Evolutionary conservation across 805 yeast species (phyloP).

Genomic region (Saccharomyces kudriavzevii): DNA sequence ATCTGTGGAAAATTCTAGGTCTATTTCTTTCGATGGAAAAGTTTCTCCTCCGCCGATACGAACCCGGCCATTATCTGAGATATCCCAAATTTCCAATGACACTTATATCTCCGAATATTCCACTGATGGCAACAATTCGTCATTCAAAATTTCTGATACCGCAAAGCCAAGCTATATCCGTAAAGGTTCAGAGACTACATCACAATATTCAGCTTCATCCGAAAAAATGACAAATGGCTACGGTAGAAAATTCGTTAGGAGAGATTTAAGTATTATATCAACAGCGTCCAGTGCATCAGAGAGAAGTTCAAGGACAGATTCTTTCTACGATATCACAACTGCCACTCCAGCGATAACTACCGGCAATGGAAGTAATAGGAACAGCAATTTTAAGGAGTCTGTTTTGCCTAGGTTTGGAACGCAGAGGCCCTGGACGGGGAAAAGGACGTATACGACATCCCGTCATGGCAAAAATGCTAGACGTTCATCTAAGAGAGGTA

Average conservation of each 20-base stretch:
- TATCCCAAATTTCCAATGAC: slow-evolving; percentile 43
- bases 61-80: slow-evolving; percentile 42
- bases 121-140: slow-evolving; percentile 27
- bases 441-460: slow-evolving; percentile 7
- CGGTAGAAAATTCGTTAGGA: slow-evolving; percentile 21
- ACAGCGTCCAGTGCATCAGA: slow-evolving; percentile 35
- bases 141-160: slow-evolving; percentile 8
- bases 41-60: slow-evolving; percentile 12
- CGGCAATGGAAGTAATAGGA: slow-evolving; percentile 7
- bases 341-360: slow-evolving; percentile 20
- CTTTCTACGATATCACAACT: slow-evolving; percentile 34
- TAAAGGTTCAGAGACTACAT: not conserved
- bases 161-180: slow-evolving; percentile 4
- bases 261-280: slow-evolving; percentile 32
- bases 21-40: slow-evolving; percentile 10
- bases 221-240: slow-evolving; percentile 17
- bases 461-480: slow-evolving; percentile 15
- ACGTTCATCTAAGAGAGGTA: slow-evolving; percentile 18
- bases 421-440: slow-evolving; percentile 10
- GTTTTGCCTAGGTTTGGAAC: slow-evolving; percentile 19
- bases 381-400: slow-evolving; percentile 14
- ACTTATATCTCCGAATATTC: slow-evolving; percentile 47
- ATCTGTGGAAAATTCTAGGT: slow-evolving; percentile 5
- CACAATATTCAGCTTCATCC: slow-evolving; percentile 15
- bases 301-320: slow-evolving; percentile 33